Percentiles rank a stretch among this genome's conserved stretches.
Evolutionary conservation across 2,329 filamentous ascomycete species (phyloP).

Genomic region (Diplodia scrobiculata): DNA sequence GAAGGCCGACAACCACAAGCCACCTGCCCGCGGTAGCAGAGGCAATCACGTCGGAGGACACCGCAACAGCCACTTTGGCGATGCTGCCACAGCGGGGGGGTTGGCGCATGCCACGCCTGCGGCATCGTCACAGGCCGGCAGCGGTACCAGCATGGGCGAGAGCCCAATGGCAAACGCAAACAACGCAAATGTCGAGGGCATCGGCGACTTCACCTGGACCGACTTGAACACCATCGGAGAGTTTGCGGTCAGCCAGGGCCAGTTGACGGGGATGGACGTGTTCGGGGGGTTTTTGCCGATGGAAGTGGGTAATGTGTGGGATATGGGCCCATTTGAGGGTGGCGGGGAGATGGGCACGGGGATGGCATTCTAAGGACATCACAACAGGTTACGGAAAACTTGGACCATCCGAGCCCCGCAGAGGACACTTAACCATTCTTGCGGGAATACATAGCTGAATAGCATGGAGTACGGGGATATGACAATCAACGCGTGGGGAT

Average conservation of each 20-base stretch:
- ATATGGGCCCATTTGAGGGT: conserved; percentile 28
- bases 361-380: conserved; percentile 20
- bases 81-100: conserved; percentile 31
- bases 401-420: too few species aligned
- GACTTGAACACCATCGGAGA: conserved; percentile 53
- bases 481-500: not conserved
- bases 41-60: conserved; percentile 6
- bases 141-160: conserved; percentile 12
- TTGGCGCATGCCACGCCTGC: conserved; percentile 36
- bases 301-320: conserved; percentile 41
- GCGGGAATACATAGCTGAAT: too few species aligned
- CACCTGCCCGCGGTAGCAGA: conserved; percentile 16
- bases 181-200: conserved; percentile 48
- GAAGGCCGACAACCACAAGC: conserved; percentile 41
- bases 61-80: conserved; percentile 32
- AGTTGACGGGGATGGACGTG: conserved; percentile 13
- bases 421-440: not conserved
- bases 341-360: conserved; percentile 22
- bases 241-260: conserved; percentile 50
- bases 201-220: conserved; percentile 56
- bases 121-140: conserved; percentile 32
- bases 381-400: not conserved
- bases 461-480: not conserved
- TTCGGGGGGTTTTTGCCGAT: conserved; percentile 45
- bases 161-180: conserved; percentile 17